phyloP scores from a whole-genome alignment of 2,329 filamentous ascomycete genomes.

The Pestalotiopsis sp. region DNA sequence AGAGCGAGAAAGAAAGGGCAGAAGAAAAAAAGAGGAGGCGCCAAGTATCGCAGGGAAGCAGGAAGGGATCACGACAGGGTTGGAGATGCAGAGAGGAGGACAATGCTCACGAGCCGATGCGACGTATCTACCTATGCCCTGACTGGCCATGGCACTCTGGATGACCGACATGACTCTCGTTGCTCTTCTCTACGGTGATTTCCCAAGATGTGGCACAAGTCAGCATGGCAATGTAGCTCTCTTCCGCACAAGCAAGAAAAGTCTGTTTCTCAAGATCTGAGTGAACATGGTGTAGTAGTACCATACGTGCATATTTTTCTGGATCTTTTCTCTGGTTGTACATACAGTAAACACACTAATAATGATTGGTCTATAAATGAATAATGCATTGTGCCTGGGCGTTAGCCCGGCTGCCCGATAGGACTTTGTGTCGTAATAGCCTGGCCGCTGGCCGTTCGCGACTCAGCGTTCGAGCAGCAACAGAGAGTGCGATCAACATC shows the following conservation, averaged over 20 bases:
- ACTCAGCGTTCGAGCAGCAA: background rate
- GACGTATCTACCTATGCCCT: background rate
- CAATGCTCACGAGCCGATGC: slow-evolving; percentile 12
- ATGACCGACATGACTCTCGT: background rate
- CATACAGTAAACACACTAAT: background rate
- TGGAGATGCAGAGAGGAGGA: slow-evolving; percentile 5
- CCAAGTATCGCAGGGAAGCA: slow-evolving; percentile 6
- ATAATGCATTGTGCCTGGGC: background rate
- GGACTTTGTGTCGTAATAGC: background rate
- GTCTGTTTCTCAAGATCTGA: background rate
- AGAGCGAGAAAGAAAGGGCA: background rate
- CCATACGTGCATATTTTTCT: background rate
- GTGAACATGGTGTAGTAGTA: background rate
- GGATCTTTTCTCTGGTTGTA: background rate
- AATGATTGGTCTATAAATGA: background rate
- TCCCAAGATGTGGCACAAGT: background rate
- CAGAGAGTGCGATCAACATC: background rate
- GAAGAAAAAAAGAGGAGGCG: background rate
- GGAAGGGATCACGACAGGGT: slow-evolving; percentile 11
- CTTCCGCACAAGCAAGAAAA: background rate
- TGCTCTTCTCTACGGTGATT: background rate
- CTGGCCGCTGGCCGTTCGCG: background rate
- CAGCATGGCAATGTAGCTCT: background rate
- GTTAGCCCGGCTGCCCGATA: background rate
- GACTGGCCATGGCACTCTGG: background rate